Percentiles rank a stretch among this genome's conserved stretches.
These are phyloP conservation scores for Thielaviopsis euricoi DNA, from an alignment of 2,329 filamentous ascomycete species.

Conservation along the genomic window DNA sequence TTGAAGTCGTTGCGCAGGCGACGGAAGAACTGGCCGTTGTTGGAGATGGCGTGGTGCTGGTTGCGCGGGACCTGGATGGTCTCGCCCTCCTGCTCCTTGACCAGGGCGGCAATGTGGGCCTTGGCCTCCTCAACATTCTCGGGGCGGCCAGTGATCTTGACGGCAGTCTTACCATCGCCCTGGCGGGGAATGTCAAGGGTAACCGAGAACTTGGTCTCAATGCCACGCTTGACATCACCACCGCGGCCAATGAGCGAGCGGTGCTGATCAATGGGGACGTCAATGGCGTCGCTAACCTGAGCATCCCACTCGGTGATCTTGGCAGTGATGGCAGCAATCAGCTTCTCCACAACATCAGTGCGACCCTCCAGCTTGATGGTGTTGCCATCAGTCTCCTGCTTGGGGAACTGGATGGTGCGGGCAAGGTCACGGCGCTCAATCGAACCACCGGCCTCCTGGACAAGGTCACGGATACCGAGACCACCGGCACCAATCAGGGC, in stretches of 20 bases:
- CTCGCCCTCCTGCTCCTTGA: slow-evolving; percentile 79
- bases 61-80: slow-evolving; percentile 69
- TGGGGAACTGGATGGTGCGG: slow-evolving; percentile 87
- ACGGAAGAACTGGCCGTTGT: slow-evolving; percentile 89
- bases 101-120: slow-evolving; percentile 59
- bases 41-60: slow-evolving; percentile 69
- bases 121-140: slow-evolving; percentile 72
- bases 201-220: slow-evolving; percentile 77
- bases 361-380: slow-evolving; percentile 80
- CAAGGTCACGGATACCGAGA: slow-evolving; percentile 72
- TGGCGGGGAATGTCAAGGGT: slow-evolving; percentile 84
- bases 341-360: slow-evolving; percentile 71
- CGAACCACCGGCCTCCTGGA: slow-evolving; percentile 75
- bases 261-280: slow-evolving; percentile 82
- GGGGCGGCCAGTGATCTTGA: slow-evolving; percentile 71
- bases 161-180: slow-evolving; percentile 63
- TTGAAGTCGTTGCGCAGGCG: slow-evolving; percentile 70
- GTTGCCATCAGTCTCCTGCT: slow-evolving; percentile 66
- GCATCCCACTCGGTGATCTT: slow-evolving; percentile 73
- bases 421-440: slow-evolving; percentile 71
- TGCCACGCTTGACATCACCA: slow-evolving; percentile 67
- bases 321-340: slow-evolving; percentile 63
- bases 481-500: slow-evolving; percentile 77
- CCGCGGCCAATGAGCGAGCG: slow-evolving; percentile 79
- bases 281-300: slow-evolving; percentile 61